Evolutionary conservation across 2,329 filamentous ascomycete species (phyloP), one percentile per base, ranked within the genome.

Genomic region (Penicillium sp.): DNA sequence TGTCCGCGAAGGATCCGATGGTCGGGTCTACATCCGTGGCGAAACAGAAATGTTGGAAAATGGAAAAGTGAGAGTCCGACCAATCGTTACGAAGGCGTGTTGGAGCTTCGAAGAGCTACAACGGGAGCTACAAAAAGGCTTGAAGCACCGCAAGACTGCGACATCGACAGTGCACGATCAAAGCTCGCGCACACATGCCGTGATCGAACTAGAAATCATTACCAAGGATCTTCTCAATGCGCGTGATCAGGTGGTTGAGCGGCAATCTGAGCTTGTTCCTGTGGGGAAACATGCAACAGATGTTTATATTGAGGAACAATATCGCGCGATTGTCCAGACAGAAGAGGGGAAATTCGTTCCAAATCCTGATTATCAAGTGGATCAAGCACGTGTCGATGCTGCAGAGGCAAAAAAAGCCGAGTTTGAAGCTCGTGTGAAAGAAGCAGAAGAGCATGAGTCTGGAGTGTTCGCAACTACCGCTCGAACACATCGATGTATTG

Each of bases 141-240:
- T 78, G 1, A 62, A 65, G 12, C 59, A 66, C 6, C 62, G 77
- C 21, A 65, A 68, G 3, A 74, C 71, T 0, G 77, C 75, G 2
- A 69, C 72, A 6, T 80, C 78, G 2, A 71, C 68, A 0, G 61
- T 79, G 0, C 78, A 80, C 58, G 74, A 79, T 49, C 71, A 79
- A 55, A 80, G 78, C 55, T 79, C 77, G 0, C 70, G 78, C 3
- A 79, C 78, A 0, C 78, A 80, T 61, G 77, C 78, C 0, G 65
- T 80, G 0, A 48, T 80, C 4, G 72, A 79, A 55, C 55, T 81
- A 0, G 78, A 80, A 53, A 68, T 80, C 38, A 61, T 80, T 7
- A 79, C 70, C 15, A 63, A 64, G 41, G 55, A 58, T 5, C 59
- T 79, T 2, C 55, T 78, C 0, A 68, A 73, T 8, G 74, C 75